These are phyloP conservation scores for Dactylellina parvicollis DNA, from an alignment of 2,329 filamentous ascomycete species.

Conservation along the genomic window DNA sequence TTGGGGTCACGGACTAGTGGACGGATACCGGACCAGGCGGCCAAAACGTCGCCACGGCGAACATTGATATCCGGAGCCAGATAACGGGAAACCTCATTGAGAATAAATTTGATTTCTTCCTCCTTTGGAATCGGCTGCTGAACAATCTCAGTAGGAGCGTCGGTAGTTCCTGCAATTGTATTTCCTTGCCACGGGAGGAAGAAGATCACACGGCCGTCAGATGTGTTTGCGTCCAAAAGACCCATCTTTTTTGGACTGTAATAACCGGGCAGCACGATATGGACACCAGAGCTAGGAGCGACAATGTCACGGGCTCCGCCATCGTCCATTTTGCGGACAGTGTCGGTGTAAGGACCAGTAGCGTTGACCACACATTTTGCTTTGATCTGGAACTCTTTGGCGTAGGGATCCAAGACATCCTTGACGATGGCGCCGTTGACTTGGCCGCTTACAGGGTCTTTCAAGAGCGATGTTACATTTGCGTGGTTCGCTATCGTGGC, in stretches of 20 bases:
- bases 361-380: conserved; percentile 79
- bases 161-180: conserved; percentile 88
- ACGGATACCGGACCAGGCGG: conserved; percentile 88
- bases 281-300: conserved; percentile 83
- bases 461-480: conserved; percentile 79
- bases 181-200: conserved; percentile 94
- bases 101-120: conserved; percentile 86
- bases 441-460: conserved; percentile 73
- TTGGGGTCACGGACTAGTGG: conserved; percentile 87
- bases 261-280: conserved; percentile 87
- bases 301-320: conserved; percentile 78
- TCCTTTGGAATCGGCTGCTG: conserved; percentile 80
- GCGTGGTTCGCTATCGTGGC: conserved; percentile 84
- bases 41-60: conserved; percentile 84
- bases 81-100: conserved; percentile 83
- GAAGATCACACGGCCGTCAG: conserved; percentile 89
- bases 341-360: conserved; percentile 86
- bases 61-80: conserved; percentile 85
- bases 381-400: conserved; percentile 67
- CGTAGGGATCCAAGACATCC: conserved; percentile 73
- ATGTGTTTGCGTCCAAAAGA: conserved; percentile 84
- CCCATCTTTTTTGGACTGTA: conserved; percentile 88
- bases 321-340: conserved; percentile 86
- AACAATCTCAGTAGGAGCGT: conserved; percentile 77
- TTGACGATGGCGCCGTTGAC: conserved; percentile 78